Evolutionary conservation across 2,329 filamentous ascomycete species (phyloP).

Genomic region (Thermomyces lanuginosus): DNA sequence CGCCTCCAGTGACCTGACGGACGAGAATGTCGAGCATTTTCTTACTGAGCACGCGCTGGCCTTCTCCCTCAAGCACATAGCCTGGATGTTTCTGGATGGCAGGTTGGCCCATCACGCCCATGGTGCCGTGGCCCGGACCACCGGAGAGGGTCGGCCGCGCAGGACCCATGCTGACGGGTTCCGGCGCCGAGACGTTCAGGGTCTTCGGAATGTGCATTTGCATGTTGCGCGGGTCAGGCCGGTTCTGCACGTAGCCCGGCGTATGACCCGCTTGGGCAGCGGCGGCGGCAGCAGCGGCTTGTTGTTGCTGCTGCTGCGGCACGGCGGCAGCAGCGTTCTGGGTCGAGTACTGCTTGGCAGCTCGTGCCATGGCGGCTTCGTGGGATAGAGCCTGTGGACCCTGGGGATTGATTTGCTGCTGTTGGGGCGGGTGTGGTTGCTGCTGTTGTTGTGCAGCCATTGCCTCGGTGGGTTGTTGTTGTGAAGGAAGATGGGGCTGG

Average conservation of each 20-base stretch:
- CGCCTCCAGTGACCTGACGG: constrained; percentile 72
- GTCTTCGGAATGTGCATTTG: constrained; percentile 75
- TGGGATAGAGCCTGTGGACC: constrained; percentile 23
- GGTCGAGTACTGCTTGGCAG: constrained; percentile 28
- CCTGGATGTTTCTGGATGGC: constrained; percentile 65
- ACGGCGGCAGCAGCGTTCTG: too few relatives aligned
- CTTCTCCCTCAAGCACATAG: constrained; percentile 79
- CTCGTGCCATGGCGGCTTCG: constrained; percentile 30
- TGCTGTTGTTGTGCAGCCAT: constrained; percentile 10
- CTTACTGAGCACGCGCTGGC: constrained; percentile 87
- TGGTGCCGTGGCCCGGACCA: constrained; percentile 55
- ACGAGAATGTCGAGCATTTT: constrained; percentile 94
- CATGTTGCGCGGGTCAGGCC: constrained; percentile 28
- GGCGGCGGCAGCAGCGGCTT: constrained; percentile 5
- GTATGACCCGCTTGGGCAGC: constrained; percentile 17
- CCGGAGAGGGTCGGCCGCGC: constrained; percentile 69
- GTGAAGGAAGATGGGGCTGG: constrained; percentile 2
- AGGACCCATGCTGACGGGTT: constrained; percentile 55
- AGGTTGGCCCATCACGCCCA: constrained; percentile 75
- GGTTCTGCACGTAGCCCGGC: constrained; percentile 25
- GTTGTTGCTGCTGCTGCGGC: constrained; percentile 11
- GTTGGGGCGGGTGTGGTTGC: constrained; percentile 14
- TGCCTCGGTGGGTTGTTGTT: constrained; percentile 1
- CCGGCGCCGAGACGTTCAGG: constrained; percentile 54
- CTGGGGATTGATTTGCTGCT: constrained; percentile 18